A percentile compares a stretch with the other conserved stretches of the same genome.
Conservation (phyloP, 306 rosid species). For the Astragalus glycyphyllos region DNA sequence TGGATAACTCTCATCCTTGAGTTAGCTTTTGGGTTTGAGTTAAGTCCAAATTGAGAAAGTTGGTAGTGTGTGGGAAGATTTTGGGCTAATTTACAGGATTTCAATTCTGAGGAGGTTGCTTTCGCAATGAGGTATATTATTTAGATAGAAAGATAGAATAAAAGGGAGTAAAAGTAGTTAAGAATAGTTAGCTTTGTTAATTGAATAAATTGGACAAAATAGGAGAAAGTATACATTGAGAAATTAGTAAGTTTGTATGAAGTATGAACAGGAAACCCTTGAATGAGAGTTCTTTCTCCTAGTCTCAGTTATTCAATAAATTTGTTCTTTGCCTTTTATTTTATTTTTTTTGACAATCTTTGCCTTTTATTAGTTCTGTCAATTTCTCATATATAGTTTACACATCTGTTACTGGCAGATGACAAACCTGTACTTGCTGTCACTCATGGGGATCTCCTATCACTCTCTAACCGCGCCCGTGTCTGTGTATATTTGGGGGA, state of each 20-base stretch:
- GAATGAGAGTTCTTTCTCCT: background rate
- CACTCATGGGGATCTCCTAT: constrained; percentile 92
- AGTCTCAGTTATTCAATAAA: background rate
- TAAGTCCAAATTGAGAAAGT: no score
- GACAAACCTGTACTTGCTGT: constrained; percentile 81
- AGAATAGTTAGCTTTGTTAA: no score
- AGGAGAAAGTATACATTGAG: background rate
- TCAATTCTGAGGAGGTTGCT: no score
- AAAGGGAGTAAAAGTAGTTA: no score
- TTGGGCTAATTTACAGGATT: no score
- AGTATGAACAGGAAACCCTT: background rate
- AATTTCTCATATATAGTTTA: background rate
- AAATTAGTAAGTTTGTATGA: background rate
- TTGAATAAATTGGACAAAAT: background rate
- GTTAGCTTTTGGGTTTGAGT: background rate
- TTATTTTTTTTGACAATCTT: no score
- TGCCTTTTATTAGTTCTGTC: background rate
- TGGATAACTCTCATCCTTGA: background rate
- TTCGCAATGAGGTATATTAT: no score
- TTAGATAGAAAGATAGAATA: no score
- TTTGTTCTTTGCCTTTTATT: background rate
- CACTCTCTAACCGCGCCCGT: constrained; percentile 64
- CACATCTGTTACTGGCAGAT: constrained; percentile 55
- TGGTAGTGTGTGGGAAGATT: no score
- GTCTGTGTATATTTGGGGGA: constrained; percentile 68